A percentile compares a stretch with the other conserved stretches of the same genome.
Conservation (phyloP, 352 stramenopile species). For the Globisporangium acanthophoron region DNA sequence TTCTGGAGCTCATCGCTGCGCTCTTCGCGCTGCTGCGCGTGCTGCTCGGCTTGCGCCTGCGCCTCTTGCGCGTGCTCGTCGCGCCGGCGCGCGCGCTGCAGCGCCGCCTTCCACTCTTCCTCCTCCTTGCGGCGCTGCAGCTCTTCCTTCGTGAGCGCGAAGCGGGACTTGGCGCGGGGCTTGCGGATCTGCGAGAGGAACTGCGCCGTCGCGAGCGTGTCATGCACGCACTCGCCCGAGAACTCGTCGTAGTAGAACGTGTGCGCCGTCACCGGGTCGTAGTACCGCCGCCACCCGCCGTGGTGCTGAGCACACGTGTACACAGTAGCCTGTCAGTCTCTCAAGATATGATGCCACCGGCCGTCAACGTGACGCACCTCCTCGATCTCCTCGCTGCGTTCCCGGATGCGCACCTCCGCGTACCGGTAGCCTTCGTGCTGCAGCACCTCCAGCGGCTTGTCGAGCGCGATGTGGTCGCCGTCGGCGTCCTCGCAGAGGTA, state of each 20-base stretch:
- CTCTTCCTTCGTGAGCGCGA: slow-evolving; percentile 35
- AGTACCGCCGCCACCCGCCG: slow-evolving; percentile 52
- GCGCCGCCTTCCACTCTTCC: slow-evolving; percentile 54
- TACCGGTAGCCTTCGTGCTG: slow-evolving; percentile 46
- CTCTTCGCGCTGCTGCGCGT: slow-evolving; percentile 17
- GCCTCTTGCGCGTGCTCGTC: slow-evolving; percentile 29
- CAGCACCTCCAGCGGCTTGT: slow-evolving; percentile 53
- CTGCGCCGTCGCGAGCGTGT: slow-evolving; percentile 29
- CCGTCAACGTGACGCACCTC: slow-evolving; percentile 13
- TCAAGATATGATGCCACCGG: neutral
- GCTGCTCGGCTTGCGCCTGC: slow-evolving; percentile 12
- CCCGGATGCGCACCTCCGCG: slow-evolving; percentile 39
- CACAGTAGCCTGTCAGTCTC: neutral
- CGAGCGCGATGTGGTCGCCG: slow-evolving; percentile 24
- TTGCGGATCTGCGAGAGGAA: slow-evolving; percentile 39
- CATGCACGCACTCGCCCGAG: slow-evolving; percentile 59
- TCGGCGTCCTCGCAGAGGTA: slow-evolving; percentile 34
- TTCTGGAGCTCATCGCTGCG: slow-evolving; percentile 34
- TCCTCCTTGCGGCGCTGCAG: slow-evolving; percentile 48
- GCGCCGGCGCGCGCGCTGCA: slow-evolving; percentile 38
- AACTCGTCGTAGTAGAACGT: slow-evolving; percentile 66
- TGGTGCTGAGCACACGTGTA: slow-evolving; percentile 12
- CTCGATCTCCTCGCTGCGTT: slow-evolving; percentile 64
- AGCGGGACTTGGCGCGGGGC: slow-evolving; percentile 19
- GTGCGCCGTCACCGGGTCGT: slow-evolving; percentile 43